phyloP scores from a whole-genome alignment of 2,329 filamentous ascomycete genomes.

The Fusarium anguioides region DNA sequence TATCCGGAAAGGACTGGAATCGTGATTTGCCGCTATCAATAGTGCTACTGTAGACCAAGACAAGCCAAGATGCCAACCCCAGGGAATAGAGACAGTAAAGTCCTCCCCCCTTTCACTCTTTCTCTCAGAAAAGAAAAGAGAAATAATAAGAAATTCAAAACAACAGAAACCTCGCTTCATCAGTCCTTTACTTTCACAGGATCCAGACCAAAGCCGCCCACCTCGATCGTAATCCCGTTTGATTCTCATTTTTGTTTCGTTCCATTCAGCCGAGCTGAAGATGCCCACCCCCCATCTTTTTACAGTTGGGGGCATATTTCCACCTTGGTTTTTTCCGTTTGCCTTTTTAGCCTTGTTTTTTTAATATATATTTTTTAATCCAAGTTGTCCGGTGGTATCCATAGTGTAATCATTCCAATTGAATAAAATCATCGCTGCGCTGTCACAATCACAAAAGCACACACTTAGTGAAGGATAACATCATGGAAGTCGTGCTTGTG shows the following conservation, averaged over 20 bases:
- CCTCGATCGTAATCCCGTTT: slow-evolving; percentile 44
- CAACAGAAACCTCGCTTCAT: slow-evolving; percentile 31
- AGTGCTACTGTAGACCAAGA: slow-evolving; percentile 19
- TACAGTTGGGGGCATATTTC: background rate
- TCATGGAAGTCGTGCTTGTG: slow-evolving; percentile 68
- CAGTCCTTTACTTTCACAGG: slow-evolving; percentile 32
- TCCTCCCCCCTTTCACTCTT: slow-evolving; percentile 5
- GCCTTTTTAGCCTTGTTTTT: slow-evolving; percentile 1
- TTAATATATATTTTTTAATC: background rate
- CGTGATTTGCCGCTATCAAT: slow-evolving; percentile 34
- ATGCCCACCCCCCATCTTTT: slow-evolving; percentile 21
- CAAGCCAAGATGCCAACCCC: background rate
- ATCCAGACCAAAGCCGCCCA: slow-evolving; percentile 45
- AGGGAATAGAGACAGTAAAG: slow-evolving; percentile 26
- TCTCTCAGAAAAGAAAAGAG: background rate
- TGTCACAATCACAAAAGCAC: slow-evolving; percentile 14
- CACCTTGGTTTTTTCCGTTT: background rate
- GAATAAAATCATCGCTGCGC: slow-evolving; percentile 32
- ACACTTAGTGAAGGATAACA: slow-evolving; percentile 54
- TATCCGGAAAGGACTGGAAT: slow-evolving; percentile 35
- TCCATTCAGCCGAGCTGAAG: slow-evolving; percentile 44
- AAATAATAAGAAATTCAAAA: slow-evolving; percentile 9
- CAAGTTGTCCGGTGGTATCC: slow-evolving; percentile 6
- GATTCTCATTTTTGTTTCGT: slow-evolving; percentile 9
- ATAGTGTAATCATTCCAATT: background rate